Evolutionary conservation across 805 yeast species (phyloP), one percentile per base, ranked within the genome.

Genomic region (Yarrowia osloensis): DNA sequence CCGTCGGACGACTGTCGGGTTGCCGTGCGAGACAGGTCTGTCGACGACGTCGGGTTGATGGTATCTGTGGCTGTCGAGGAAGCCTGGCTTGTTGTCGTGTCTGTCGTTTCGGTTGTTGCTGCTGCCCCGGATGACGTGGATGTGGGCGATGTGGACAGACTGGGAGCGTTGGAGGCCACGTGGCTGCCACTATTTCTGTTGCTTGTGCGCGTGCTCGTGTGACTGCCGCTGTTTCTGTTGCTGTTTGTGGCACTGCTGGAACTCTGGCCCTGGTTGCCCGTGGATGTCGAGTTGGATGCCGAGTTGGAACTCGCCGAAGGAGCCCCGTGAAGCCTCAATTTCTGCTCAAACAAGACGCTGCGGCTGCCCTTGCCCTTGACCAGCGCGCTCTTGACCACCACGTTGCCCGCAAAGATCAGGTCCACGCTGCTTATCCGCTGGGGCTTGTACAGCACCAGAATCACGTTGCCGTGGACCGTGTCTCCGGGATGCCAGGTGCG

Each of bases 401-500:
- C 71, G 37, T 70, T 69, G 31, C 79, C 80, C 35, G 70, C 69
- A 44, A 77, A 69, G 1, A 59, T 61, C 39, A 77, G 73, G 7
- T 65, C 62, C 21, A 77, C 50, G 67, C 63, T 44, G 33, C 71
- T 54, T 12, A 74, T 70, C 21, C 69, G 65, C 31, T 68, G 69
- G 2, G 74, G 71, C 66, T 71, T 72, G n/a, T 72, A 69, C 26
- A 76, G 63, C 33, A 72, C 73, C 44, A 77, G 68, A 28, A 77
- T 74, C 33, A 75, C 77, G 35, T 68, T 69, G 52, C 80, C 80
- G 3, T 40, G 69, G 26, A 75, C 72, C 19, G 82, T 83, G 65
- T 91, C 97, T 17, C 94, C 95, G 0, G 97, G 97, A n/a, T 81
- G 78, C 85, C 88, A 91, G 4, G 84, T 78, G 70, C 85, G 84